Percentiles rank a stretch among this genome's conserved stretches.
Evolutionary conservation across 495 filamentous ascomycete genomes (phyloP).

Genomic region (Tirmania nivea): DNA sequence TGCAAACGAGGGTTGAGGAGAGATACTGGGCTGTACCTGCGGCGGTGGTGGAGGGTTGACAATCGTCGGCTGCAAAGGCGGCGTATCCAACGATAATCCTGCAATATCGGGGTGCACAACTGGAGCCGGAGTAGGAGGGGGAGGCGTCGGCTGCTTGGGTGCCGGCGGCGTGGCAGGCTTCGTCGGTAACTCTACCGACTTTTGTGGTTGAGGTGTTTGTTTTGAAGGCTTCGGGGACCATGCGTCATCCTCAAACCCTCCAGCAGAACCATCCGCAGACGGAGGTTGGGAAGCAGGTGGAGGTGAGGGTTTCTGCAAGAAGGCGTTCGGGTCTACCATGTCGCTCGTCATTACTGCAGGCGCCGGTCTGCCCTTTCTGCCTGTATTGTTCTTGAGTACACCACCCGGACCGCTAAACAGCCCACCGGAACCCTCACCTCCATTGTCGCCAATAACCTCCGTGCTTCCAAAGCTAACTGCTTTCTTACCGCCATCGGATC

Average conservation of each 20-base stretch:
- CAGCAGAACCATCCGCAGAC: slow-evolving; percentile 28
- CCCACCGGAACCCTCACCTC: slow-evolving; percentile 37
- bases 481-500: slow-evolving; percentile 30
- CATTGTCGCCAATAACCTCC: slow-evolving; percentile 30
- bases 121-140: slow-evolving; percentile 33
- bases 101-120: slow-evolving; percentile 46
- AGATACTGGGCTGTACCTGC: slow-evolving; percentile 31
- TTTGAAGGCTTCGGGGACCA: slow-evolving; percentile 94
- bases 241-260: slow-evolving; percentile 88
- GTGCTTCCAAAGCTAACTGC: slow-evolving; percentile 38
- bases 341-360: slow-evolving; percentile 67
- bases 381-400: slow-evolving; percentile 75
- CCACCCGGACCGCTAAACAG: slow-evolving; percentile 86
- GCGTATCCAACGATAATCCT: slow-evolving; percentile 45
- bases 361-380: slow-evolving; percentile 60
- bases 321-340: slow-evolving; percentile 67
- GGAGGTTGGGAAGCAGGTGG: slow-evolving; percentile 1
- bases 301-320: slow-evolving; percentile 32
- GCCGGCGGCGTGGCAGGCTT: slow-evolving; percentile 16
- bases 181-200: not conserved
- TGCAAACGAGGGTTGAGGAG: slow-evolving; percentile 18
- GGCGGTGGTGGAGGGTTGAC: slow-evolving; percentile 32
- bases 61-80: slow-evolving; percentile 54
- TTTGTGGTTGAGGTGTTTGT: slow-evolving; percentile 21
- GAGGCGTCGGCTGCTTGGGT: slow-evolving; percentile 18